These are phyloP conservation scores for Sporothrix brasiliensis DNA, from an alignment of 2,329 filamentous ascomycete genomes.

Conservation along the genomic window DNA sequence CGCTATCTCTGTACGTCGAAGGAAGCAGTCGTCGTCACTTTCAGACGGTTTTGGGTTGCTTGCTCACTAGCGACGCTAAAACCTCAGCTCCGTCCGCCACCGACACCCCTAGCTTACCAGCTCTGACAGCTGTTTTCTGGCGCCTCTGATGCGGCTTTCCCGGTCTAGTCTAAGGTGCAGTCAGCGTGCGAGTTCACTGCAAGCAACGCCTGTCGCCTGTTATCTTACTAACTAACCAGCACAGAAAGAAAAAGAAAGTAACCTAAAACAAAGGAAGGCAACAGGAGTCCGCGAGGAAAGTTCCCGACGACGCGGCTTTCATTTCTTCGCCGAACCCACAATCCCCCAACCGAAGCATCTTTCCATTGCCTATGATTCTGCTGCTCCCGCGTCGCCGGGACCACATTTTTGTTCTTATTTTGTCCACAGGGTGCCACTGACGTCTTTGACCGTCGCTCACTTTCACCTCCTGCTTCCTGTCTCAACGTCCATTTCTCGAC, in stretches of 20 bases:
- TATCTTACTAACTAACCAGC: neutral
- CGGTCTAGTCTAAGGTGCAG: conserved; percentile 9
- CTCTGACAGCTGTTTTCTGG: conserved; percentile 25
- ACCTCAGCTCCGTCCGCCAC: conserved; percentile 8
- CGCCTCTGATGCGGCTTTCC: neutral
- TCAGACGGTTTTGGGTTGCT: no score
- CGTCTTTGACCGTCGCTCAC: conserved; percentile 12
- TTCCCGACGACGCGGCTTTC: conserved; percentile 30
- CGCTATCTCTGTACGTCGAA: no score
- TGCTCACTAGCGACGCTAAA: conserved; percentile 10
- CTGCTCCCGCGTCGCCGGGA: conserved; percentile 21
- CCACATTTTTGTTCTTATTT: neutral
- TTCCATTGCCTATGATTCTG: conserved; percentile 24
- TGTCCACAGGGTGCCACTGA: neutral
- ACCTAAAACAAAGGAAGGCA: neutral
- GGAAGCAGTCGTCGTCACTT: no score
- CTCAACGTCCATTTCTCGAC: neutral
- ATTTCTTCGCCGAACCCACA: conserved; percentile 27
- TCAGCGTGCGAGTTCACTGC: conserved; percentile 25
- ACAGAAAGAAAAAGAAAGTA: neutral
- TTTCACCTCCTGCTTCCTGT: neutral
- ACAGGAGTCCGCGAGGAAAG: conserved; percentile 21
- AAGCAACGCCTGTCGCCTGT: neutral
- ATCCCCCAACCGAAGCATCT: conserved; percentile 14
- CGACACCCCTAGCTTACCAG: conserved; percentile 20